Conservation (phyloP, 768 basidiomycete genomes). For the Russula vinacea region DNA sequence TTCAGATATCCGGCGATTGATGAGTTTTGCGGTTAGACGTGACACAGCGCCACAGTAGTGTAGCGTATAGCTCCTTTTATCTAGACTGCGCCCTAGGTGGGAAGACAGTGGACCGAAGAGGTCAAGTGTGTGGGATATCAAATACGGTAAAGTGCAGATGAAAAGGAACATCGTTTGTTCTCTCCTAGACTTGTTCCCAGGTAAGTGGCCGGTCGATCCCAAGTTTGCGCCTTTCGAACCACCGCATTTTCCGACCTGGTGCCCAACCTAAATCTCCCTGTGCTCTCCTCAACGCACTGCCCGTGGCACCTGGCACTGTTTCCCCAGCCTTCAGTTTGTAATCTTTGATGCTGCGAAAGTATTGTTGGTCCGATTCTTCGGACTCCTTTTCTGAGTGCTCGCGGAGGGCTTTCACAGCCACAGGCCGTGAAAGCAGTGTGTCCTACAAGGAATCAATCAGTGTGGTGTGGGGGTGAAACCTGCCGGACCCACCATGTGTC, state of each 20-base stretch:
- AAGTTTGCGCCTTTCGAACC: conserved; percentile 30
- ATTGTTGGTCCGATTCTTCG: conserved; percentile 23
- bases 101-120: neutral
- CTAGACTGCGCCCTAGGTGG: neutral
- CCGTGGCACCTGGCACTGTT: conserved; percentile 26
- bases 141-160: neutral
- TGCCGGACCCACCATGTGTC: conserved; percentile 57
- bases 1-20: conserved; percentile 83
- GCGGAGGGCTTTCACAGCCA: conserved; percentile 27
- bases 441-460: conserved; percentile 13
- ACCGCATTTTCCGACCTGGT: conserved; percentile 26
- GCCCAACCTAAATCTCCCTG: conserved; percentile 28
- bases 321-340: conserved; percentile 30
- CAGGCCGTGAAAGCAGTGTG: conserved; percentile 28
- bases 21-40: conserved; percentile 82
- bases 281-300: conserved; percentile 25
- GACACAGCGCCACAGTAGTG: conserved; percentile 44
- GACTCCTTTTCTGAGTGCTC: conserved; percentile 14
- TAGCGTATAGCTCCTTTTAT: neutral
- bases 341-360: conserved; percentile 30
- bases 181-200: conserved; percentile 28
- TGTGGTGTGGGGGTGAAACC: too few relatives aligned
- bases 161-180: neutral
- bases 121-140: neutral
- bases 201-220: conserved; percentile 28